Percentiles rank a stretch among this genome's conserved stretches.
These are phyloP conservation scores for Pseudogymnoascus sp. DNA, from an alignment of 2,329 filamentous ascomycete species.

Conservation along the genomic window DNA sequence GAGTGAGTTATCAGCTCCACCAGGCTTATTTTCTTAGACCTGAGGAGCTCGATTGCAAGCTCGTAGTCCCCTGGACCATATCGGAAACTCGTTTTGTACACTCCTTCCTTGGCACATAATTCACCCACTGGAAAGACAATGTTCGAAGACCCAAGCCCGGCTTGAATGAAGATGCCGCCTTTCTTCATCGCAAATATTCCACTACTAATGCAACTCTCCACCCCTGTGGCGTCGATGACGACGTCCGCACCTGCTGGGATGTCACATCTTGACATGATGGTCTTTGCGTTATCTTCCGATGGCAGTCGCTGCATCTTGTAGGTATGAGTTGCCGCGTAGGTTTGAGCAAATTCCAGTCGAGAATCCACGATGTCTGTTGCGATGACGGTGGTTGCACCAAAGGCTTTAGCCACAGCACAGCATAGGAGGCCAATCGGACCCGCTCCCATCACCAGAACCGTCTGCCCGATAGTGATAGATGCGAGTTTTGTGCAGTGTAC, in stretches of 20 bases:
- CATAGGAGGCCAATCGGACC: conserved; percentile 41
- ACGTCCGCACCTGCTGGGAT: conserved; percentile 40
- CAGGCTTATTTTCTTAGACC: conserved; percentile 60
- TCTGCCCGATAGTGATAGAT: conserved; percentile 24
- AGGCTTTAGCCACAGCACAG: conserved; percentile 38
- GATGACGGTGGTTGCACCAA: conserved; percentile 37
- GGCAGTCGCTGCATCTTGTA: conserved; percentile 31
- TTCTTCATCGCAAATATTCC: conserved; percentile 36
- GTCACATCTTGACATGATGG: conserved; percentile 31
- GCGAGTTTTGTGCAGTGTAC: conserved; percentile 34
- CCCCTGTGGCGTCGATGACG: conserved; percentile 41
- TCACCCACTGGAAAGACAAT: conserved; percentile 20
- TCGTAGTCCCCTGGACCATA: conserved; percentile 25
- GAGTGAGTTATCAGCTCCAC: conserved; percentile 69
- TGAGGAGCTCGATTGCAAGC: conserved; percentile 62
- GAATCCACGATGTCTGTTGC: conserved; percentile 37
- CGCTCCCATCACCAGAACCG: conserved; percentile 40
- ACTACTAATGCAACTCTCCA: conserved; percentile 38
- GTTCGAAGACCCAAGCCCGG: conserved; percentile 28
- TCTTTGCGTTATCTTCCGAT: conserved; percentile 28
- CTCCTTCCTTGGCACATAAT: conserved; percentile 23
- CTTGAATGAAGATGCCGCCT: conserved; percentile 43
- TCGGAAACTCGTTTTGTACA: conserved; percentile 23
- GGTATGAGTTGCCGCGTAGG: conserved; percentile 37
- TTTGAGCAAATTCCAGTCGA: conserved; percentile 33